Evolutionary conservation across 2,329 filamentous ascomycete species (phyloP).

Genomic region (Fusarium setosum): DNA sequence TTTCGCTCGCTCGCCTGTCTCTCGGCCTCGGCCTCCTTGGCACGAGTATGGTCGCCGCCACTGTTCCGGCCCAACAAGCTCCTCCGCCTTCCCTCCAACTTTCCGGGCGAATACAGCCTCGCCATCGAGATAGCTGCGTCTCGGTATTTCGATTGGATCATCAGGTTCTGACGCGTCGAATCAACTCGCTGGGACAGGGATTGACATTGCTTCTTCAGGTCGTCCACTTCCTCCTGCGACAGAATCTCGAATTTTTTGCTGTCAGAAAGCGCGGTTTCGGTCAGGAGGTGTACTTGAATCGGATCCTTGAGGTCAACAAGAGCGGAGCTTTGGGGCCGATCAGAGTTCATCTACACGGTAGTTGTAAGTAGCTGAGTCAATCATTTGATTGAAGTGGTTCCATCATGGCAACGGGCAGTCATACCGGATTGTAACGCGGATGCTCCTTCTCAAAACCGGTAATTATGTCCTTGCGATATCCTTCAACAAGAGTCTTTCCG

Average conservation of each 20-base stretch:
- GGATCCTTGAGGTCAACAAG: constrained; percentile 74
- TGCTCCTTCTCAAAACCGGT: constrained; percentile 65
- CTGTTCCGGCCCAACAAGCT: constrained; percentile 64
- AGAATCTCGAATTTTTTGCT: constrained; percentile 87
- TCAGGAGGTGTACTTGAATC: constrained; percentile 90
- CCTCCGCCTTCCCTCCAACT: constrained; percentile 57
- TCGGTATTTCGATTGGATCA: constrained; percentile 91
- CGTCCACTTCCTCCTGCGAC: constrained; percentile 91
- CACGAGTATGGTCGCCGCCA: constrained; percentile 58
- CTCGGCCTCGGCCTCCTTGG: constrained; percentile 77
- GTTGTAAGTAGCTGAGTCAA: constrained; percentile 20
- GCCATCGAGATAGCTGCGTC: constrained; percentile 92
- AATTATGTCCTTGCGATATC: constrained; percentile 67
- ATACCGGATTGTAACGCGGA: constrained; percentile 69
- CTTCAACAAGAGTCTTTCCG: constrained; percentile 65
- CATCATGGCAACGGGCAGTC: constrained; percentile 34
- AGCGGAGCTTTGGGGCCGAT: constrained; percentile 65
- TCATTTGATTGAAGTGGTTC: not conserved
- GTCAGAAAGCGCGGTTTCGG: constrained; percentile 92
- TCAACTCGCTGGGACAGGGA: constrained; percentile 81
- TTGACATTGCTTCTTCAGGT: constrained; percentile 87
- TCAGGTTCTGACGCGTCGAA: constrained; percentile 83
- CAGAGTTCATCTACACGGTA: constrained; percentile 59
- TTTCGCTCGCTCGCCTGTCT: constrained; percentile 79
- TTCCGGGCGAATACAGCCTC: constrained; percentile 77